phyloP scores from a whole-genome alignment of 106 monocot genomes.

The Dendrobium huoshanense region DNA sequence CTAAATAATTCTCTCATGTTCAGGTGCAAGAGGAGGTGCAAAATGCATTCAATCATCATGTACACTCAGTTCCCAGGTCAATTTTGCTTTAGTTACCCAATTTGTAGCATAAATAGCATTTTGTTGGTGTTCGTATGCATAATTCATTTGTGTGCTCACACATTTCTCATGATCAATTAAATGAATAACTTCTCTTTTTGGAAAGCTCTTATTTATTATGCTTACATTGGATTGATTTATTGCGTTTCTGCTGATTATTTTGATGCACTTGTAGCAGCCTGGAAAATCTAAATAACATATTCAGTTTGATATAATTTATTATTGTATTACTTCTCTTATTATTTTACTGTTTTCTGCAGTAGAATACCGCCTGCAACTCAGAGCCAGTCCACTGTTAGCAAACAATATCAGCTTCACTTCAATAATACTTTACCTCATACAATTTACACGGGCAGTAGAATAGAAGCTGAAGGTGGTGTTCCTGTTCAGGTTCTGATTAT shows the following conservation, averaged over 20 bases:
- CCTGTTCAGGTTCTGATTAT: conserved; percentile 47
- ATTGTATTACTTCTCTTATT: no score
- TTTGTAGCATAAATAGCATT: background rate
- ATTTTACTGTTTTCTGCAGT: conserved; percentile 5
- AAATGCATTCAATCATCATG: conserved; percentile 33
- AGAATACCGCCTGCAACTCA: conserved; percentile 35
- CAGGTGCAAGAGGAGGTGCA: conserved; percentile 72
- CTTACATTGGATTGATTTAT: background rate
- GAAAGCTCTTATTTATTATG: background rate
- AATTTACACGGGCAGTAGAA: conserved; percentile 68
- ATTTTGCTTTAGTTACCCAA: background rate
- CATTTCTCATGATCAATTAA: background rate
- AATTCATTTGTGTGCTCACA: background rate
- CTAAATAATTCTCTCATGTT: conserved; percentile 4
- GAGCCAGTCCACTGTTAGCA: conserved; percentile 23
- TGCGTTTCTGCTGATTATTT: background rate
- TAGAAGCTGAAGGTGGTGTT: conserved; percentile 52
- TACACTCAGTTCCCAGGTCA: conserved; percentile 30
- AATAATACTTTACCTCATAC: conserved; percentile 51
- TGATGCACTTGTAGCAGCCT: background rate
- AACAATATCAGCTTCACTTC: conserved; percentile 50
- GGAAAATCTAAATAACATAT: background rate
- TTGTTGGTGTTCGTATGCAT: background rate
- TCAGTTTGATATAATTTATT: background rate
- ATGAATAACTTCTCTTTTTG: background rate